Base-by-base conservation (phyloP, 495 filamentous ascomycete genomes). In the Tuber calosporum region DNA sequence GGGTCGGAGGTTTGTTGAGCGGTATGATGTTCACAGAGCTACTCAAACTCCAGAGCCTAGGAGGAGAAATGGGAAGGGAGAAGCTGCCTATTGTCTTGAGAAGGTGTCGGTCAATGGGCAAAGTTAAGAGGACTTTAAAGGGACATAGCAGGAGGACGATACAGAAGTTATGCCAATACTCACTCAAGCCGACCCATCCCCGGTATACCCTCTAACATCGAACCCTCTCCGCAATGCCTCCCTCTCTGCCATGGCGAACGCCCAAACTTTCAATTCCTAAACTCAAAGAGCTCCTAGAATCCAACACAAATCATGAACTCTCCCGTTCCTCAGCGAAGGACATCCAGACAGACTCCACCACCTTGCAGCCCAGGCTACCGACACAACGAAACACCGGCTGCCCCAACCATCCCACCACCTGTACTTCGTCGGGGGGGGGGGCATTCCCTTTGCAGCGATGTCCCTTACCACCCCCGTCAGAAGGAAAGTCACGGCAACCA, bases 41-140 rank as follows among this genome's bases (percentile, higher is more conserved):
- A 42, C 38, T 22, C 34, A 36, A 30, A 30, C 39, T 0, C 20
- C 20, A 37, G 41, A 42, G 17, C 13, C 17, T 19, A 19, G 17
- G 41, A 42, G 41, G 41, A 9, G 41, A 9, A 42, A 42, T 42
- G 13, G 41, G 41, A 69, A 69, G 5, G 5, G 5, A 5, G 17
- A 39, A 69, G 37, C 26, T 70, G 19, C 66, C 68, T n/a, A n/a
- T 75, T 43, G 58, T 70, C 15, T 26, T 72, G 45, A 75, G 70
- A 42, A 75, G 70, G 42, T 75, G 74, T 30, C 68, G 66, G 37
- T 66, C 72, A 42, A 75, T 75, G 74, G 74, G 70, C 8, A 69
- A 75, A 15, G 38, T 73, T 22, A 42, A 67, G 37, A 62, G 68
- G n/a, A 68, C 70, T 3, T 73, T 73, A 40, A 43, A 69, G n/a